phyloP scores from a whole-genome alignment of 768 basidiomycete species.

The Hygrocybe coccinea region DNA sequence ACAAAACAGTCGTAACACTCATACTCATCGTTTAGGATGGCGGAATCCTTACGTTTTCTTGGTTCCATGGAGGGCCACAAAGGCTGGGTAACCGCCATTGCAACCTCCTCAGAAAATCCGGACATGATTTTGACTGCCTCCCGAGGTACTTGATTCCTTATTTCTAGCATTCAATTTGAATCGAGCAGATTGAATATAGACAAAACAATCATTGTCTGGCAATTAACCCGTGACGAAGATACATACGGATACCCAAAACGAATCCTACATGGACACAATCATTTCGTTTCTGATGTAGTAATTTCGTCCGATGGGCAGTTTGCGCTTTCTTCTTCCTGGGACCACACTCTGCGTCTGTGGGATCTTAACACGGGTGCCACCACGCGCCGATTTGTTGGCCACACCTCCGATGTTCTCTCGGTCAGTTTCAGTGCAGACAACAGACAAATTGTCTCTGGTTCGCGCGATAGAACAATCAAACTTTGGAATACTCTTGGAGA shows the following conservation, averaged over 20 bases:
- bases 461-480: conserved; percentile 95
- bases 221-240: conserved; percentile 88
- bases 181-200: conserved; percentile 48
- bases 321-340: conserved; percentile 98
- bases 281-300: conserved; percentile 98
- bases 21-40: conserved; percentile 42
- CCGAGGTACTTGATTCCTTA: conserved; percentile 58
- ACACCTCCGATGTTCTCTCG: conserved; percentile 95
- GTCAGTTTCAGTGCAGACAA: conserved; percentile 99
- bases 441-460: conserved; percentile 98
- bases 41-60: conserved; percentile 85
- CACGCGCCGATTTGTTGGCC: conserved; percentile 96
- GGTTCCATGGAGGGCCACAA: conserved; percentile 91
- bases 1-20: background rate
- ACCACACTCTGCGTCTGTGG: conserved; percentile 99
- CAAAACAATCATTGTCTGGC: conserved; percentile 99
- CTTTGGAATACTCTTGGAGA: conserved; percentile 99
- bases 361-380: conserved; percentile 97
- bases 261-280: conserved; percentile 97
- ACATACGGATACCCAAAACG: conserved; percentile 95
- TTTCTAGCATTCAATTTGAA: conserved; percentile 10
- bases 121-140: conserved; percentile 99
- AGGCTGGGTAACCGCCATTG: conserved; percentile 98
- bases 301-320: conserved; percentile 99
- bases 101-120: conserved; percentile 96